phyloP scores from a whole-genome alignment of 371 early-diverging fungal genomes.

The Mortierella sp. region DNA sequence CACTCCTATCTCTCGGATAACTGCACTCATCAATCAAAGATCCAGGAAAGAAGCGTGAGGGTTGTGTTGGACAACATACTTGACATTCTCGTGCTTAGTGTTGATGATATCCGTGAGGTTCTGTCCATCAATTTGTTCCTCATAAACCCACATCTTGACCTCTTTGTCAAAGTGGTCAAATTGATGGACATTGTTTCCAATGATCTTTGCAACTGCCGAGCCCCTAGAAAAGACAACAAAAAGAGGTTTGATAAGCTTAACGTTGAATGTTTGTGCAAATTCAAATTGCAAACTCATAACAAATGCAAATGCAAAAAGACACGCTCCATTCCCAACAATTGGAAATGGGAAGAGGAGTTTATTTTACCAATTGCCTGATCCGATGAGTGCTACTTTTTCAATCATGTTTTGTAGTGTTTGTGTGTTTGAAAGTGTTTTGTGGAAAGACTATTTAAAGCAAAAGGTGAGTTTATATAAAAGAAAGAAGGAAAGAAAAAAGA shows the following conservation, averaged over 20 bases:
- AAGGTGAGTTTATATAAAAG: not conserved
- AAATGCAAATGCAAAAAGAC: not conserved
- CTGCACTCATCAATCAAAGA: not conserved
- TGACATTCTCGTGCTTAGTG: conserved; percentile 93
- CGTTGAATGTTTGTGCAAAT: not conserved
- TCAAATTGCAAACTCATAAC: not conserved
- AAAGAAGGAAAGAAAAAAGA: not conserved
- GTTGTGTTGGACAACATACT: conserved; percentile 61
- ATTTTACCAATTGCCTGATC: conserved; percentile 94
- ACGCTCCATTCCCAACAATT: not conserved
- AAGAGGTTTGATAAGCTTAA: no score
- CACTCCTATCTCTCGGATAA: not conserved
- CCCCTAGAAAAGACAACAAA: conserved; percentile 75
- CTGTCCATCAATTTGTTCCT: conserved; percentile 86
- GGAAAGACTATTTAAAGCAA: no score
- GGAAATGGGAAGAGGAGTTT: not conserved
- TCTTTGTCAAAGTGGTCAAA: conserved; percentile 78
- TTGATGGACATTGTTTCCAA: conserved; percentile 86
- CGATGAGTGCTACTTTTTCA: conserved; percentile 91
- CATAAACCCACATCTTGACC: conserved; percentile 96
- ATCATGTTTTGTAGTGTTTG: conserved; percentile 21
- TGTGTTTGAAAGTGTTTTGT: no score
- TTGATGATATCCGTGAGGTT: conserved; percentile 97
- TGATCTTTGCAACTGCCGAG: conserved; percentile 94
- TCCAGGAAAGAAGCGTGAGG: not conserved